Conservation (phyloP, 202 grass and related monocot genomes). For the Tripidium arundinaceum region DNA sequence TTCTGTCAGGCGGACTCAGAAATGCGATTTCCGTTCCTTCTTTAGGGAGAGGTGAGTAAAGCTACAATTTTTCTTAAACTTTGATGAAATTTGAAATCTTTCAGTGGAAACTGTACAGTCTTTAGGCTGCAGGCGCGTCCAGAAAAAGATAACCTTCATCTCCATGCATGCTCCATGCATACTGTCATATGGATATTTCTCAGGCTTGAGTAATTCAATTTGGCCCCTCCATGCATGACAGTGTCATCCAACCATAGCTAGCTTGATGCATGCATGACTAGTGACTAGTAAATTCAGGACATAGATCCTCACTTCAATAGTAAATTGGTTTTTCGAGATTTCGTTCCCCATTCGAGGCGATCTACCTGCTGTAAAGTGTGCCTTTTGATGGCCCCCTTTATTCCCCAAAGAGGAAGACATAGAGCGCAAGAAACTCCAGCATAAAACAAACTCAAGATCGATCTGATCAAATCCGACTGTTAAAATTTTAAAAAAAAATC, state of each 20-base stretch:
- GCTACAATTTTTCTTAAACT: too few species aligned
- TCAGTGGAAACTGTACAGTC: too few species aligned
- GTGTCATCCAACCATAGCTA: too few species aligned
- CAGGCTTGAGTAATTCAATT: background rate
- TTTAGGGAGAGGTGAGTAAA: too few species aligned
- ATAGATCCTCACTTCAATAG: constrained; percentile 17
- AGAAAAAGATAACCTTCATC: background rate
- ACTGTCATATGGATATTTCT: background rate
- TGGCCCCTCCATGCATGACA: background rate
- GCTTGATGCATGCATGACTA: too few species aligned
- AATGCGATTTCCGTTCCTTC: too few species aligned
- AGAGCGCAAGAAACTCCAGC: constrained; percentile 34
- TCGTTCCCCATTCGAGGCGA: constrained; percentile 33
- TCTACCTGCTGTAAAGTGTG: constrained; percentile 38
- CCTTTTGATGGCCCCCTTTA: constrained; percentile 31
- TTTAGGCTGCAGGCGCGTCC: background rate
- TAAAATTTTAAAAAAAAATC: too few species aligned
- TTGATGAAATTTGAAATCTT: too few species aligned
- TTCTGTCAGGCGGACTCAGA: too few species aligned
- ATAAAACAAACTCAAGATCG: constrained; percentile 46
- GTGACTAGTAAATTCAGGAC: background rate
- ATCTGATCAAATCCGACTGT: constrained; percentile 33
- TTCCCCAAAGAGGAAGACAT: constrained; percentile 34
- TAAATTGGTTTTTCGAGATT: constrained; percentile 7
- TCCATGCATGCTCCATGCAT: background rate